Base-by-base conservation (phyloP, 345 rosid genomes). In the Trapa incisa region DNA sequence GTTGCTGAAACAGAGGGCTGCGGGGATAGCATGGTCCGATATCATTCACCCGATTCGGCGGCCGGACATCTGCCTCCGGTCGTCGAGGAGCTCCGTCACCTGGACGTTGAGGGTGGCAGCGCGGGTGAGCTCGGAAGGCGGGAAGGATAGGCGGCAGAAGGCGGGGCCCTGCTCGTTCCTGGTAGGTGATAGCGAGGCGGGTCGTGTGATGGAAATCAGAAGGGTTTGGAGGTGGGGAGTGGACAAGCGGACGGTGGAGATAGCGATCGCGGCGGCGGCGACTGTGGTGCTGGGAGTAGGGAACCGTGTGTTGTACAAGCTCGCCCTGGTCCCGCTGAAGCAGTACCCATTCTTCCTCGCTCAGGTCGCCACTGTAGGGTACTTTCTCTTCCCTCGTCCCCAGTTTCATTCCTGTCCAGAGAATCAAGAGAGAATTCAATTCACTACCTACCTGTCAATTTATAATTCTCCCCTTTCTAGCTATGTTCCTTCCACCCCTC, bases 351-450 rank as follows among this genome's bases (percentile, higher is more conserved):
- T 92, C 88, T 92, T 92, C 76, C 92, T 92, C 74, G 98, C 98
- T 15, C 98, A 92, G 84, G 86, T 92, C 72, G 90, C 98, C 65
- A 92, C 98, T 47, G 77, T 89, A 84, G 96, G 98, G 98, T 91
- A 84, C 52, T 65, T 32, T 53, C 66, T 72, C 13, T 47, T n/a
- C 42, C 68, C 15, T 56, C 33, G 12, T 64, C 61, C 64, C 47
- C 63, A 64, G 47, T 62, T 39, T 56, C 47, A 14, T 17, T n/a
- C 52, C 2, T 2, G 57, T 22, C 48, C 29, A 33, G 15, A 39
- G 9, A 41, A 33, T 11, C 42, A 16, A 11, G 11, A 11, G 2
- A 15, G n/a, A 6, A 50, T 50, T 62, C 42, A 48, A n/a, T 50
- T n/a, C 61, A 4, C 12, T 29, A 41, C 13, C 32, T 13, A 8